A percentile compares a stretch with the other conserved stretches of the same genome.
Conservation (phyloP, 2,329 filamentous ascomycete species). For the Fusarium sp. region DNA sequence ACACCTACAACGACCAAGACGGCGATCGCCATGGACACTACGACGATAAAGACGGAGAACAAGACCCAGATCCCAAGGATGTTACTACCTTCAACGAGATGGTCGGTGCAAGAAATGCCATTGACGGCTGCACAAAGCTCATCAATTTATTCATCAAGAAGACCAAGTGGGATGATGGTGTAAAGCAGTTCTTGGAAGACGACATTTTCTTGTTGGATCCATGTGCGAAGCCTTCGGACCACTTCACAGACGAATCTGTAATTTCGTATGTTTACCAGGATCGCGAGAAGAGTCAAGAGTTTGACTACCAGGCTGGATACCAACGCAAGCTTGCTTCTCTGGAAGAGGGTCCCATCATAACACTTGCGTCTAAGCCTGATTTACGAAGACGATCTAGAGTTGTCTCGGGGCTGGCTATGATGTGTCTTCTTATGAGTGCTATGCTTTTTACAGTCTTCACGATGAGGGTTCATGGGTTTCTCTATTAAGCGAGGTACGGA, state of each 20-base stretch:
- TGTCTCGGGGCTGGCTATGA: background rate
- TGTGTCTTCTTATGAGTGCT: background rate
- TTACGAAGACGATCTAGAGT: background rate
- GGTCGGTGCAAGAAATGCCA: constrained; percentile 24
- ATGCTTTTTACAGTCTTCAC: background rate
- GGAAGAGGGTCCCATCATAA: background rate
- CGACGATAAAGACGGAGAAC: constrained; percentile 18
- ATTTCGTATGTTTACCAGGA: constrained; percentile 9
- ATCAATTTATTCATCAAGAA: constrained; percentile 23
- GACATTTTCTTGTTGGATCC: constrained; percentile 19
- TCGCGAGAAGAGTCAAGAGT: background rate
- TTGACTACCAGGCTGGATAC: constrained; percentile 4
- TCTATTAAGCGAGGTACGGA: background rate
- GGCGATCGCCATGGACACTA: constrained; percentile 28
- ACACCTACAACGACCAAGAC: constrained; percentile 23
- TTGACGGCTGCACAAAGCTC: constrained; percentile 6
- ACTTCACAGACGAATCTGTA: constrained; percentile 27
- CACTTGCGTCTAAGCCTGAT: background rate
- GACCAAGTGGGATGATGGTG: constrained; percentile 18
- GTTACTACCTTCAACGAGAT: constrained; percentile 24
- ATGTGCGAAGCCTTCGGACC: constrained; percentile 17
- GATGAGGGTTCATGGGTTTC: background rate
- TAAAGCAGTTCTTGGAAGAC: constrained; percentile 21
- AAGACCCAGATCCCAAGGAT: constrained; percentile 17
- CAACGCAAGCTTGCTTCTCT: constrained; percentile 14